Conservation (phyloP, 768 basidiomycete species). For the Suillus subaureus region DNA sequence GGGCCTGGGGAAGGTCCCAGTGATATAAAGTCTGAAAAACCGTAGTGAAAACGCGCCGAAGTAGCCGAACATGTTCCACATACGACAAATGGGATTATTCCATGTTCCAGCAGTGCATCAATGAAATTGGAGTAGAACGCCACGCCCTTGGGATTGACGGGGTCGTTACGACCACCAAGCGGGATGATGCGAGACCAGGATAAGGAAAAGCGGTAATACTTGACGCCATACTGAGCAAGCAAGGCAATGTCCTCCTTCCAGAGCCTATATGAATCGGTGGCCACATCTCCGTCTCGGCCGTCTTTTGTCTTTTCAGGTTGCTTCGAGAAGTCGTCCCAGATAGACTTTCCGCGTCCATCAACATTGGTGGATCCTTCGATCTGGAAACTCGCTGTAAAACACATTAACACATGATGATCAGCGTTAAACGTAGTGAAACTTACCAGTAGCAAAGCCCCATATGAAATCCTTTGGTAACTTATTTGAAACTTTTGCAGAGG, state of each 20-base stretch:
- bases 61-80: slow-evolving; percentile 24
- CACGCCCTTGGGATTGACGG: slow-evolving; percentile 70
- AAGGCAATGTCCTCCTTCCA: slow-evolving; percentile 71
- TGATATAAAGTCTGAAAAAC: slow-evolving; percentile 62
- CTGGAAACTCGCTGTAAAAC: slow-evolving; percentile 62
- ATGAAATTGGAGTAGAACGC: slow-evolving; percentile 72
- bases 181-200: slow-evolving; percentile 80
- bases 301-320: slow-evolving; percentile 70
- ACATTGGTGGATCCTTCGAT: slow-evolving; percentile 67
- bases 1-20: slow-evolving; percentile 78
- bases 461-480: slow-evolving; percentile 63
- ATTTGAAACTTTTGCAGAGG: slow-evolving; percentile 33
- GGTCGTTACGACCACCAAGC: slow-evolving; percentile 70
- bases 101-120: slow-evolving; percentile 61
- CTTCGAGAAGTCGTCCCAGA: slow-evolving; percentile 76
- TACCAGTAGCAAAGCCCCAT: slow-evolving; percentile 74
- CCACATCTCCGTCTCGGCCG: slow-evolving; percentile 66
- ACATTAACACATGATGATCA: slow-evolving; percentile 8
- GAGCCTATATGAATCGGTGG: slow-evolving; percentile 69
- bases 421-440: slow-evolving; percentile 5
- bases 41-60: slow-evolving; percentile 1
- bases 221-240: slow-evolving; percentile 64
- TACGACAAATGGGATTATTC: slow-evolving; percentile 70
- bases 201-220: slow-evolving; percentile 76
- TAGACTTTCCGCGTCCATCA: slow-evolving; percentile 66